Percentiles rank a stretch among this genome's conserved stretches.
phyloP scores from a whole-genome alignment of 176 grass and related monocot genomes.

The Phoenix roebelenii region DNA sequence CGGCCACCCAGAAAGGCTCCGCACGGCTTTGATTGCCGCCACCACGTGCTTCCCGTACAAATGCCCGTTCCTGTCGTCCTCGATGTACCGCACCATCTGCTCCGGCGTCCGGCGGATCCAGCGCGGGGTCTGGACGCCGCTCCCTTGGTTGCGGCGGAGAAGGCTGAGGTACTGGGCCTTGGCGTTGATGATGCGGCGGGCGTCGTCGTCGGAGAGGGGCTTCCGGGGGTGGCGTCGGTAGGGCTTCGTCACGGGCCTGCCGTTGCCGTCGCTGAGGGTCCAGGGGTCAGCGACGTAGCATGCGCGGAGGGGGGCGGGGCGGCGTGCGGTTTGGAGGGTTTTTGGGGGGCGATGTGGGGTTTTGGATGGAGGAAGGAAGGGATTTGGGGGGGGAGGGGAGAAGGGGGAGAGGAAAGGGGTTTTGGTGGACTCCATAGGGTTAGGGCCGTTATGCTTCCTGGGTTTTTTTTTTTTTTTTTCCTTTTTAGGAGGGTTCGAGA shows the following conservation, averaged over 20 bases:
- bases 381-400: conserved; percentile 14
- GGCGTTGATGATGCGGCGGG: conserved; percentile 56
- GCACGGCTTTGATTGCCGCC: conserved; percentile 56
- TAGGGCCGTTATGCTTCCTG: too few relatives aligned
- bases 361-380: neutral
- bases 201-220: conserved; percentile 28
- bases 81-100: conserved; percentile 74
- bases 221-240: conserved; percentile 23
- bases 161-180: conserved; percentile 64
- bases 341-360: neutral
- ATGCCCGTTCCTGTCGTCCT: conserved; percentile 76
- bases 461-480: too few relatives aligned
- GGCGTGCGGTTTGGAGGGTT: neutral
- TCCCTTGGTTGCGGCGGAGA: conserved; percentile 64
- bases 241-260: conserved; percentile 13
- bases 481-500: too few relatives aligned
- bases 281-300: conserved; percentile 23
- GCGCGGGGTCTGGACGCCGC: conserved; percentile 50
- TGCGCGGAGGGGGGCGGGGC: conserved; percentile 8
- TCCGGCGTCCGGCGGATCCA: conserved; percentile 72
- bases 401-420: conserved; percentile 28
- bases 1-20: conserved; percentile 41
- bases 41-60: conserved; percentile 69
- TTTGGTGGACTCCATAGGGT: conserved; percentile 6
- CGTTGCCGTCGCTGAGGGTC: conserved; percentile 41